These are phyloP conservation scores for Plasmodium gonderi DNA, from an alignment of 169 alveolate species.

Conservation along the genomic window DNA sequence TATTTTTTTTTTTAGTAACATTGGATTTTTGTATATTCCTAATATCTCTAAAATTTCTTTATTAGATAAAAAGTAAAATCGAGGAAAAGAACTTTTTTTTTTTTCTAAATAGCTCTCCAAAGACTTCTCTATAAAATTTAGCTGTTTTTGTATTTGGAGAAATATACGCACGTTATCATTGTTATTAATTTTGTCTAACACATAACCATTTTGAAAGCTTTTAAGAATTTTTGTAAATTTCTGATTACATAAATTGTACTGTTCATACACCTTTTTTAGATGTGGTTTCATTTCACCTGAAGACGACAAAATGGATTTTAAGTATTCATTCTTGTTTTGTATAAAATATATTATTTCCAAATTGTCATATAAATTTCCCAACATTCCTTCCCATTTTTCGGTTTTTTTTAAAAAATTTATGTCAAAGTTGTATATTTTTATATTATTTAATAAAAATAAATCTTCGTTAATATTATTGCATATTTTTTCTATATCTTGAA, in stretches of 20 bases:
- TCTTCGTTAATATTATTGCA: slow-evolving; percentile 70
- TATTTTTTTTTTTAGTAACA: slow-evolving; percentile 92
- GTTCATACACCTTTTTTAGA: slow-evolving; percentile 83
- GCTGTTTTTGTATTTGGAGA: slow-evolving; percentile 80
- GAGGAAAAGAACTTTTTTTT: slow-evolving; percentile 94
- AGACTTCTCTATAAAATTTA: slow-evolving; percentile 93
- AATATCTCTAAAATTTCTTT: slow-evolving; percentile 94
- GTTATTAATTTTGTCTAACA: slow-evolving; percentile 83
- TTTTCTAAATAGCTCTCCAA: slow-evolving; percentile 93
- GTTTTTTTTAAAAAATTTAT: slow-evolving; percentile 81
- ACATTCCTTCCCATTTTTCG: slow-evolving; percentile 91
- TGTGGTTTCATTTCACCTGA: slow-evolving; percentile 62
- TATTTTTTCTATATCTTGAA: slow-evolving; percentile 27
- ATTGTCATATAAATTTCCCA: slow-evolving; percentile 91
- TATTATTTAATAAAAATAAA: slow-evolving; percentile 65
- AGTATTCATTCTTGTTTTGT: slow-evolving; percentile 90
- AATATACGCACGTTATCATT: slow-evolving; percentile 86
- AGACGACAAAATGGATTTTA: slow-evolving; percentile 90
- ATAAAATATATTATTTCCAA: slow-evolving; percentile 90
- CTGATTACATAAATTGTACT: slow-evolving; percentile 85
- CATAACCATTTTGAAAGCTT: slow-evolving; percentile 65
- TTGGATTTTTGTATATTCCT: slow-evolving; percentile 94
- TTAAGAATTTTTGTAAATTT: slow-evolving; percentile 79
- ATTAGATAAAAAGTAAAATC: slow-evolving; percentile 96
- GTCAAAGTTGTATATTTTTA: slow-evolving; percentile 73